Conservation (phyloP, 345 rosid genomes). For the Syzygium aqueum region DNA sequence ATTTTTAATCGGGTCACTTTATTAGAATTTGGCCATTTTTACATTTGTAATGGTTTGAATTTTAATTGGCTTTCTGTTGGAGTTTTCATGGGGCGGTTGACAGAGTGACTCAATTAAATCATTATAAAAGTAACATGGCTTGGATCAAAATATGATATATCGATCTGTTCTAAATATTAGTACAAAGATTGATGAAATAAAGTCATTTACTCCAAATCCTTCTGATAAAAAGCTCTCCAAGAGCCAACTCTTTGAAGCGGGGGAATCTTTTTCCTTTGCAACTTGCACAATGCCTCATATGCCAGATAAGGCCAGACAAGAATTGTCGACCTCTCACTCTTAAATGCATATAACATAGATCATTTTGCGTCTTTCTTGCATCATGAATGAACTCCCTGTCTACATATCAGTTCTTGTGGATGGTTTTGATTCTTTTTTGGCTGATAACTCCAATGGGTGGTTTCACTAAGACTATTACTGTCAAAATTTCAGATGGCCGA, state of each 20-base stretch:
- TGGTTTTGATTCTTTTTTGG: conserved; percentile 1
- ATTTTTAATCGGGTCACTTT: not conserved
- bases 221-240: not conserved
- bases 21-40: not conserved
- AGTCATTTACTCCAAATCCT: not conserved
- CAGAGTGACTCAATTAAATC: not conserved
- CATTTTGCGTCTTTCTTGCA: not conserved
- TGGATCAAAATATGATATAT: not conserved
- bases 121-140: not conserved
- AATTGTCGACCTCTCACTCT: not conserved
- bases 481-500: conserved; percentile 65
- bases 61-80: not conserved
- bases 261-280: not conserved
- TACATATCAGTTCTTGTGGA: not conserved
- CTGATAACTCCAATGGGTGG: not conserved
- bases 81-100: not conserved
- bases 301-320: not conserved
- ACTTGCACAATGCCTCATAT: not conserved
- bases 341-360: not conserved
- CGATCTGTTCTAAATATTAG: not conserved
- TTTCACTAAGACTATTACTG: not conserved
- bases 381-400: not conserved
- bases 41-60: not conserved
- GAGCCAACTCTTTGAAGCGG: not conserved
- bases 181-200: not conserved